These are phyloP conservation scores for Micromonas pusilla DNA, from an alignment of 139 green algal species.

Conservation along the genomic window DNA sequence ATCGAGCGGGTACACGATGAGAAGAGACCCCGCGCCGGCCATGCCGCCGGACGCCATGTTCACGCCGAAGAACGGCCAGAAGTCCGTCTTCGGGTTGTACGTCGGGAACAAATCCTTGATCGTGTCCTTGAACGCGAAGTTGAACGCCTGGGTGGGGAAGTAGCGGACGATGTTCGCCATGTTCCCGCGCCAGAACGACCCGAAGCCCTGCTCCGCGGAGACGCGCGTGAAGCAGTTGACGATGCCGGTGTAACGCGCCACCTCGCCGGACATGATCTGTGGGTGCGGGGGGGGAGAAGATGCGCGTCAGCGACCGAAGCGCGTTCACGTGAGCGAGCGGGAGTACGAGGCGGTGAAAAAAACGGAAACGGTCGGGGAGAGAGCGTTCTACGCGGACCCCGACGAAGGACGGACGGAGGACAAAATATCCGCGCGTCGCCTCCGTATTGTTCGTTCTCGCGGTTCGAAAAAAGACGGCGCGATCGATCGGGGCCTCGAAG, in stretches of 20 bases:
- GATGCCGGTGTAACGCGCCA: constrained; percentile 57
- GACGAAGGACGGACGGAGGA: no score
- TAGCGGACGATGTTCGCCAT: constrained; percentile 92
- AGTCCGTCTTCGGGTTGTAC: constrained; percentile 65
- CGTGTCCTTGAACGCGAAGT: constrained; percentile 99
- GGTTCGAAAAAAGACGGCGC: no score
- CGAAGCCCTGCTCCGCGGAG: constrained; percentile 72
- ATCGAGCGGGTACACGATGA: constrained; percentile 98
- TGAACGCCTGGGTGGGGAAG: constrained; percentile 91
- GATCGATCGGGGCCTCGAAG: no score
- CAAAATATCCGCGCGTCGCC: no score
- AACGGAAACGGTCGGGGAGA: no score
- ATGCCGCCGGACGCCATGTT: constrained; percentile 91
- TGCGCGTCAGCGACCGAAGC: no score
- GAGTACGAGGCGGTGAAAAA: no score
- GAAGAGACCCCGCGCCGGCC: constrained; percentile 83
- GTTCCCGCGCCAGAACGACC: constrained; percentile 96
- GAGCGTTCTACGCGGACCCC: no score
- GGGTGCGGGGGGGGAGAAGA: no score
- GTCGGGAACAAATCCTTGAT: constrained; percentile 95
- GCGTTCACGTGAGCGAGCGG: no score
- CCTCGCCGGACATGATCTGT: constrained; percentile 73
- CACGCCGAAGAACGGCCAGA: constrained; percentile 86
- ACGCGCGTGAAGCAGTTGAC: constrained; percentile 91
- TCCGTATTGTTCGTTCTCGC: no score